Base-by-base conservation (phyloP, 352 stramenopile genomes). In the Pelagophyceae sp. region DNA sequence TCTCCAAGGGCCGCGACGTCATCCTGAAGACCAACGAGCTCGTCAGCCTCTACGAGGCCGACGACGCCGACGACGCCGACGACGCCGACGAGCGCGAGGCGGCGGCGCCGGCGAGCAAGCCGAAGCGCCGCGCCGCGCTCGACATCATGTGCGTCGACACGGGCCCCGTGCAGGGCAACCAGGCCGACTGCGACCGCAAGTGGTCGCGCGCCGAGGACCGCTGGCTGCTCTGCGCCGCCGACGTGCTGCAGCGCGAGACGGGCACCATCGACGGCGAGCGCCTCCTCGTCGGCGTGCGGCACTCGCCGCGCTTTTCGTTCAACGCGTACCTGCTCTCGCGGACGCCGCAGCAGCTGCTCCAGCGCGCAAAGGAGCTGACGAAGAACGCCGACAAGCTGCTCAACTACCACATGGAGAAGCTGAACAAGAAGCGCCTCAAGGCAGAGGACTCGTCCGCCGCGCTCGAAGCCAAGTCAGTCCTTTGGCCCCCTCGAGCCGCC, bases 1-100 rank as follows among this genome's bases (percentile, higher is more conserved):
- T 93, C 27, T 77, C 89, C 67, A 85, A 94, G 74, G n/a, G n/a
- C n/a, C n/a, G n/a, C n/a, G n/a, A n/a, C n/a, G 91, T 93, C 63
- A 85, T 84, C 75, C 72, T 71, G 15, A 80, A 89, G 50, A 80
- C 86, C 76, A 78, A 77, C 76, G 83, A 80, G 51, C 86, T 85
- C 38, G 76, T 71, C 78, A 69, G 85, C 19, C 79, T 91, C 3
- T 77, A 90, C 72, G n/a, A n/a, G n/a, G n/a, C n/a, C n/a, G n/a
- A n/a, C n/a, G n/a, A n/a, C n/a, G n/a, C n/a, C n/a, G n/a, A n/a
- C n/a, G n/a, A n/a, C n/a, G n/a, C n/a, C n/a, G n/a, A n/a, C n/a
- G n/a, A n/a, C n/a, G n/a, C n/a, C n/a, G n/a, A n/a, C n/a, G n/a
- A n/a, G 87, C 82, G 17, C 69, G 87, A 20, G 89, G 89, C 79